Base-by-base conservation (phyloP, 805 yeast species). In the Pichia phayaonensis region DNA sequence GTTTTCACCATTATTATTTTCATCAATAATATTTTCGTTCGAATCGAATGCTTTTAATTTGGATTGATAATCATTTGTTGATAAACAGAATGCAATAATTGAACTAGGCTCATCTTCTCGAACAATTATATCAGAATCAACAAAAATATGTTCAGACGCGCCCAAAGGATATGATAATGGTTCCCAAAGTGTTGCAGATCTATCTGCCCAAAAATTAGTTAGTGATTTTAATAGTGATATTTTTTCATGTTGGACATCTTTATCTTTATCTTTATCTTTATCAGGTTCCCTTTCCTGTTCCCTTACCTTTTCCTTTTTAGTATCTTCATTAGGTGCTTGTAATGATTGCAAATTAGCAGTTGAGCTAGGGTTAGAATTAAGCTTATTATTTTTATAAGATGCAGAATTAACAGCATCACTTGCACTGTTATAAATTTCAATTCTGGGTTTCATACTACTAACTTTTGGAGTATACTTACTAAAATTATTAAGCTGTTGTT, bases 91-190 rank as follows among this genome's bases (percentile, higher is more conserved):
- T 0, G 98, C 95, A 55, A 95, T 87, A 53, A 94, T 69, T 0
- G 98, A 90, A 59, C 95, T 85, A 11, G 98, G 99, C 63, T 94
- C 99, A 64, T 89, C 97, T 60, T 94, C 99, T 46, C 99, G 72
- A 11, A 94, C 92, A 51, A 94, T 83, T 21, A 94, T 96, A 64
- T 87, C 89, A 8, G 95, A 87, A 62, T 95, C 98, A 20, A 88
- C 89, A 71, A 94, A 94, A 1, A 92, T 80, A 64, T 94, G 98
- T 62, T 94, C 98, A 0, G 84, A 76, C 0, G 90, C 76, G 40
- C 70, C 75, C 49, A 90, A 72, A 1, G 98, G 96, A 66, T 90
- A 90, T 20, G 79, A 84, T 34, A 94, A 71, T 0, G 97, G 95
- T 56, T 87, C 90, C 98, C 98, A 95, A 21, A 94, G 74, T 1